Evolutionary conservation across 495 filamentous ascomycete species (phyloP), one percentile per base, ranked within the genome.

Genomic region (Penicillium subrubescens): DNA sequence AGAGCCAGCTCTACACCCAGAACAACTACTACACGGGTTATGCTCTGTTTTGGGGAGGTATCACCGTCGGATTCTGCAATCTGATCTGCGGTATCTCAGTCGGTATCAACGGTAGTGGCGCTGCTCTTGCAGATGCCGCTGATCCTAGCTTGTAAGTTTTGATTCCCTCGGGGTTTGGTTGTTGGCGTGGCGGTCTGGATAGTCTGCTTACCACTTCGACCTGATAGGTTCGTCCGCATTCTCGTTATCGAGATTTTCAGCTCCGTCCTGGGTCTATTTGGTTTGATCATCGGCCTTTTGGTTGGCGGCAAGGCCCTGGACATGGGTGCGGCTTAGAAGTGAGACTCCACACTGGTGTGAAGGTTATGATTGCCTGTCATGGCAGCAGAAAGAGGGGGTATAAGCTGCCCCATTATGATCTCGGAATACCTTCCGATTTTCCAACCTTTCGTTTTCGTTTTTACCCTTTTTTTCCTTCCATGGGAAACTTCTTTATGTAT

Each of bases 181-280:
- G 56, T 56, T 58, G 51, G 35, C n/a, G 46, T 57, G 29, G 31
- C 60, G 29, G 46, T 63, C 27, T 60, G 43, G 57, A 31, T 31
- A 19, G 43, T 17, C 25, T 25, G 48, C 67, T 64, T 41, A 66
- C 64, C 25, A 53, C 50, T 43, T 52, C 23, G 44, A 25, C 41
- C n/a, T 60, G 52, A 66, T 61, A 97, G 93, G 55, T 99, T 99
- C 80, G 94, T 99, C 78, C 97, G 96, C 82, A 96, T 98, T 70
- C 88, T 99, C 44, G 94, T 99, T 67, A 93, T 99, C 70, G 96
- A 99, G 79, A 99, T 99, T 76, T 99, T 99, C 83, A 97, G 95
- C 73, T 98, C 95, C 8, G 93, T 99, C 21, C 83, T 99, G 17
- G 96, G 96, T 60, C 85, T 99, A n/a, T 99, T 99, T 73, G 96